phyloP scores from a whole-genome alignment of 768 basidiomycete species.

The Rhizopogon vesiculosus region DNA sequence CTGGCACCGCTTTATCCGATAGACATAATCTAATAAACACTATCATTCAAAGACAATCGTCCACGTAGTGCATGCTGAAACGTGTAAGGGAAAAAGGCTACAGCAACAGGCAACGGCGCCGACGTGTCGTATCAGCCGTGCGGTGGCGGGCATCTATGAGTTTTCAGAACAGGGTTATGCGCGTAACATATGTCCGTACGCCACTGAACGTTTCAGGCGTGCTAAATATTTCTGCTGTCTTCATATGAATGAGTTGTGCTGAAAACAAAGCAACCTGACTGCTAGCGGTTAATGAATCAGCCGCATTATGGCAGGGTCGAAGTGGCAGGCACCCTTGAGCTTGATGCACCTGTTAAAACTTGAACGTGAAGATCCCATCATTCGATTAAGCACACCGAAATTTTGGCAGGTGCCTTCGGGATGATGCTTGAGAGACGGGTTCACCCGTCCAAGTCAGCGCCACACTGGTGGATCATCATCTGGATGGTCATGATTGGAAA shows the following conservation, averaged over 20 bases:
- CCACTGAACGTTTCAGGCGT: constrained; percentile 27
- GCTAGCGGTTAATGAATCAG: background rate
- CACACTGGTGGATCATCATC: no score
- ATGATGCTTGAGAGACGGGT: background rate
- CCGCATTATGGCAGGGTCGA: background rate
- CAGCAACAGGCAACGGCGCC: background rate
- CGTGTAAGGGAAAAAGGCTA: background rate
- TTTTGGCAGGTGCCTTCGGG: no score
- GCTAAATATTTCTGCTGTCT: constrained; percentile 10
- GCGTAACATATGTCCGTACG: constrained; percentile 18
- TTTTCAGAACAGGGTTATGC: constrained; percentile 6
- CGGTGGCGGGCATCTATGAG: constrained; percentile 3
- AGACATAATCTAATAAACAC: background rate
- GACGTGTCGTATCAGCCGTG: background rate
- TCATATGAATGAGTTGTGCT: background rate
- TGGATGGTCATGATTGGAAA: no score
- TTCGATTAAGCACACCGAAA: no score
- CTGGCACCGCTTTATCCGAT: no score
- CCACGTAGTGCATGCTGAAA: background rate
- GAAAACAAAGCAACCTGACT: background rate
- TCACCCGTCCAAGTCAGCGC: no score
- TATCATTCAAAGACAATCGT: background rate
- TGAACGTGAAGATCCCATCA: background rate
- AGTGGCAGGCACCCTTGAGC: background rate
- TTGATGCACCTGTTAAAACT: background rate